Evolutionary conservation across 2,329 filamentous ascomycete species (phyloP).

Genomic region (Herpotrichia juniperi): DNA sequence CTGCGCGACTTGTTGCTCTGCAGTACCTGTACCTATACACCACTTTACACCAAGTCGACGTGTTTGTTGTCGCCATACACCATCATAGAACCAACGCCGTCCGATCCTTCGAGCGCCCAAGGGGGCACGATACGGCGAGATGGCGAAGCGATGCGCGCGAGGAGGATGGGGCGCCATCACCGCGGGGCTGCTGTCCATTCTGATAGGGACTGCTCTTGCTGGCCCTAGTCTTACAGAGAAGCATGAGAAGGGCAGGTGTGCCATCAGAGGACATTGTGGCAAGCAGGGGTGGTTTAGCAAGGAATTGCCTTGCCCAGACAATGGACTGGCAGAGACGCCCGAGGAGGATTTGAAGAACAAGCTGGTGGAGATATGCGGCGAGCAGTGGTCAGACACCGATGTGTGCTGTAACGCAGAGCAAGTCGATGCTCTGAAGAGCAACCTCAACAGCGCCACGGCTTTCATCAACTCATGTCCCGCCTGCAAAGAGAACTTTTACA

Average conservation of each 20-base stretch:
- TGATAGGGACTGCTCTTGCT: constrained; percentile 32
- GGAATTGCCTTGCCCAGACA: constrained; percentile 90
- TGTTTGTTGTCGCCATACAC: neutral
- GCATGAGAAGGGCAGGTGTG: constrained; percentile 87
- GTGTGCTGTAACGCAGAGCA: constrained; percentile 87
- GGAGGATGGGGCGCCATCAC: constrained; percentile 29
- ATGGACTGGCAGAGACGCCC: constrained; percentile 78
- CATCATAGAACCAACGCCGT: neutral
- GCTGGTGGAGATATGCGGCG: constrained; percentile 83
- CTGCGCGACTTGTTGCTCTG: neutral
- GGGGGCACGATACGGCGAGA: constrained; percentile 17
- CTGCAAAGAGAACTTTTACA: constrained; percentile 98
- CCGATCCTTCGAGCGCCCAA: constrained; percentile 14
- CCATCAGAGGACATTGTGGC: constrained; percentile 89
- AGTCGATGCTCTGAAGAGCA: constrained; percentile 79
- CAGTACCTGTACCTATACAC: neutral
- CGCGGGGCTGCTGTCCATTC: constrained; percentile 34
- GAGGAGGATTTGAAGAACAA: constrained; percentile 74
- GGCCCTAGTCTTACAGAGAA: constrained; percentile 52
- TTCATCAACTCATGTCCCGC: constrained; percentile 94
- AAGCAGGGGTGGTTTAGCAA: constrained; percentile 89
- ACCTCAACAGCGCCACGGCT: constrained; percentile 83
- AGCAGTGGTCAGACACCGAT: constrained; percentile 81
- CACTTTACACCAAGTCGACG: neutral
- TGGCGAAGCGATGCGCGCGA: constrained; percentile 26